These are phyloP conservation scores for Ceratobasidium theobromae DNA, from an alignment of 1,284 basidiomycete species.

Conservation along the genomic window DNA sequence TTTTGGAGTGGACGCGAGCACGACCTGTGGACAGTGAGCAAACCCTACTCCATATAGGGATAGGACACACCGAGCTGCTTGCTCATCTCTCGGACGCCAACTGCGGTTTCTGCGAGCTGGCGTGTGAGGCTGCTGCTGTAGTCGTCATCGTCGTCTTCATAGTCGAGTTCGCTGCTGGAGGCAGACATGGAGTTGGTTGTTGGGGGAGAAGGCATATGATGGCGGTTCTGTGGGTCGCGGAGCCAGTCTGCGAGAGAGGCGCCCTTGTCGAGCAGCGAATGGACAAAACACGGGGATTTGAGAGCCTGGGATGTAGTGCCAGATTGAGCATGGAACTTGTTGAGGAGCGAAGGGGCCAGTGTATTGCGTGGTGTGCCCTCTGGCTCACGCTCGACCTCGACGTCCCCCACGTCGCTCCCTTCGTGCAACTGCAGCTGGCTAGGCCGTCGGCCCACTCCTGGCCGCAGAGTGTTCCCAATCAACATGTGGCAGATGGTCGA, in stretches of 20 bases:
- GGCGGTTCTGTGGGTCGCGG: conserved; percentile 33
- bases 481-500: conserved; percentile 11
- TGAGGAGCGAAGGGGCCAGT: conserved; percentile 5
- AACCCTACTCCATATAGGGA: conserved; percentile 8
- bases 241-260: conserved; percentile 72
- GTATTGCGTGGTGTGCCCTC: conserved; percentile 9
- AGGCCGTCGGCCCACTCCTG: background rate
- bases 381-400: conserved; percentile 11
- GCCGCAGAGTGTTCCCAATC: background rate
- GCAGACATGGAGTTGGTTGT: conserved; percentile 11
- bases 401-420: conserved; percentile 1
- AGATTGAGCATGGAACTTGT: conserved; percentile 5
- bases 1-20: conserved; percentile 86
- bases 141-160: conserved; percentile 63
- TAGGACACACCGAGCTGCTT: conserved; percentile 85
- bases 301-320: conserved; percentile 6
- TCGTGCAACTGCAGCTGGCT: conserved; percentile 5
- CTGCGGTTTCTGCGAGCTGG: conserved; percentile 95
- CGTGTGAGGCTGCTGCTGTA: conserved; percentile 78
- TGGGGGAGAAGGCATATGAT: conserved; percentile 23
- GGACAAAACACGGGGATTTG: conserved; percentile 72
- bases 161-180: conserved; percentile 40
- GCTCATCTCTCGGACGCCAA: conserved; percentile 97
- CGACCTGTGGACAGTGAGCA: conserved; percentile 60
- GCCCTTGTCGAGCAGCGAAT: conserved; percentile 79